Percentiles rank a stretch among this genome's conserved stretches.
Conservation (phyloP, 352 stramenopile genomes). For the Globisporangium yorkense region DNA sequence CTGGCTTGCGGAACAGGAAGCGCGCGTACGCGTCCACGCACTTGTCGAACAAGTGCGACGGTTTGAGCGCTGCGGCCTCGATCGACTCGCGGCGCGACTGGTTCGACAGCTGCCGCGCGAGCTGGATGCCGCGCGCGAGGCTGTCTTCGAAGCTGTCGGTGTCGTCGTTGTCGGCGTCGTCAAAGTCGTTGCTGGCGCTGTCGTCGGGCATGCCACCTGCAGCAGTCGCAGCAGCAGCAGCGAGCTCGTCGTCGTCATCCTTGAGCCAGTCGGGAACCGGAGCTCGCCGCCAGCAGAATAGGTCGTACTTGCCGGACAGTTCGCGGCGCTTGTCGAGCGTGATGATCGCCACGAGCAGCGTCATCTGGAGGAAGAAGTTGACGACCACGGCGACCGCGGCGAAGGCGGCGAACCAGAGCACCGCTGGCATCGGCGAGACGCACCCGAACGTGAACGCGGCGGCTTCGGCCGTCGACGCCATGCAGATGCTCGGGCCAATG, state of each 20-base stretch:
- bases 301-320: constrained; percentile 45
- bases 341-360: constrained; percentile 54
- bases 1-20: constrained; percentile 31
- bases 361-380: constrained; percentile 62
- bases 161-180: neutral
- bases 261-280: constrained; percentile 13
- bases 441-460: constrained; percentile 41
- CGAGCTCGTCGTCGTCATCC: constrained; percentile 2
- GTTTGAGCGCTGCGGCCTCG: constrained; percentile 11
- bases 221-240: neutral
- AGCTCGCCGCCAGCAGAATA: constrained; percentile 36
- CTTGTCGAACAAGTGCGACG: constrained; percentile 30
- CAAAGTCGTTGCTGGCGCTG: neutral
- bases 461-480: constrained; percentile 40
- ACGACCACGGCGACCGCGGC: constrained; percentile 34
- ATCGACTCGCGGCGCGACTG: constrained; percentile 9
- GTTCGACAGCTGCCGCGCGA: constrained; percentile 10
- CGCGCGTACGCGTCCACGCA: constrained; percentile 34
- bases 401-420: constrained; percentile 59
- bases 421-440: constrained; percentile 60
- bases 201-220: neutral
- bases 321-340: constrained; percentile 67
- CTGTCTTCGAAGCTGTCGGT: neutral
- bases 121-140: neutral
- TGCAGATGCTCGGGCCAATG: constrained; percentile 57